Base-by-base conservation (phyloP, 164 flowering plant species). In the Magnolia sinica region DNA sequence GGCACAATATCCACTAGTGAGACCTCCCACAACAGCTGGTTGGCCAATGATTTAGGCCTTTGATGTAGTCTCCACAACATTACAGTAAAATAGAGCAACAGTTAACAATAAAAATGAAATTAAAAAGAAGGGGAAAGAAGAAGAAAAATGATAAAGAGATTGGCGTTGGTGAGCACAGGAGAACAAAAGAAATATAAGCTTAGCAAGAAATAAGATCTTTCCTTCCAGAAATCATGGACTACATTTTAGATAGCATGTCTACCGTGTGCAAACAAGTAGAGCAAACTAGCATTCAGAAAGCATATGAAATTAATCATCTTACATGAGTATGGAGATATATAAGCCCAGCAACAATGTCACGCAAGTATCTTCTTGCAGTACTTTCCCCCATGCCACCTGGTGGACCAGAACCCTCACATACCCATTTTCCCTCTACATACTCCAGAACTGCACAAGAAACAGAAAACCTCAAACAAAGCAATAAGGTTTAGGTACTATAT, bases 311-410 rank as follows among this genome's bases (percentile, higher is more conserved):
- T 10, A 55, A 58, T n/a, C 18, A 78, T 70, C 90, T 76, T 90
- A 96, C 99, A 86, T 96, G 99, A 81, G 88, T 86, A 86, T 96
- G 99, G 74, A 96, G 99, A 86, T 96, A 96, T 84, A 86, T 90
- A 61, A 96, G 87, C 67, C 99, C 99, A 59, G 95, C 87, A 74
- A 94, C 96, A 64, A 96, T 86, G 82, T 92, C 96, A 6, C 98
- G 91, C 79, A 96, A 77, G 74, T 91, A 94, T 76, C 86, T 89
- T 81, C 92, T 85, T 68, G 96, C 88, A 72, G 84, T 87, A 71
- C 61, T 71, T 87, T 94, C 97, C 66, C 85, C 95, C 51, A 92
- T 72, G 75, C 89, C 91, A 78, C 89, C 82, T 37, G 86, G 83
- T 59, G 91, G 88, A 74, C 88, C 91, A 76, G 91, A 82, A 77